A percentile compares a stretch with the other conserved stretches of the same genome.
Conservation (phyloP, 2,329 filamentous ascomycete species). For the Venturia pyrina region DNA sequence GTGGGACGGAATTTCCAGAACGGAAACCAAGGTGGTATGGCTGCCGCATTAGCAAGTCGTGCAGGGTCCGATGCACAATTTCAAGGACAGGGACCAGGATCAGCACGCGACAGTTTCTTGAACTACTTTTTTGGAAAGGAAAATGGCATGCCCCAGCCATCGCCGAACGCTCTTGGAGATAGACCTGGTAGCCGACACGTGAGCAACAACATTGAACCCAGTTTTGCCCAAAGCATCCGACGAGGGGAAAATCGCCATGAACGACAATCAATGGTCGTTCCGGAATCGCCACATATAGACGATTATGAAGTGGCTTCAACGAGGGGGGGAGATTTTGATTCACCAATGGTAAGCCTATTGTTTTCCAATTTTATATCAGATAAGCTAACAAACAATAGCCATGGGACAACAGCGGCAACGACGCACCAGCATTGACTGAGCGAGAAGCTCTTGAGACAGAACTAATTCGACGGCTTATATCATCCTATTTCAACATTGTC, state of each 20-base stretch:
- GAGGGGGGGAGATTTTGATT: constrained; percentile 31
- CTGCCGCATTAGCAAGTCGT: constrained; percentile 57
- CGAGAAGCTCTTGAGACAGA: constrained; percentile 96
- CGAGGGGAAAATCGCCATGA: constrained; percentile 49
- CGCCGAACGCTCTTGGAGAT: constrained; percentile 31
- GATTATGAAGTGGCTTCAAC: constrained; percentile 22
- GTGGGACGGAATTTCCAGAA: constrained; percentile 53
- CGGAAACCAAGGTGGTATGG: constrained; percentile 31
- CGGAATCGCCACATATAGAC: constrained; percentile 28
- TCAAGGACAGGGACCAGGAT: constrained; percentile 45
- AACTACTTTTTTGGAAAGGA: constrained; percentile 99
- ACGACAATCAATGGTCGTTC: constrained; percentile 22
- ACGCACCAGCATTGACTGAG: constrained; percentile 83
- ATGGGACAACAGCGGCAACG: constrained; percentile 29
- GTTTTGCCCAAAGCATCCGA: constrained; percentile 73
- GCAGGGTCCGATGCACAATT: constrained; percentile 53
- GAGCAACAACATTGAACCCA: constrained; percentile 69
- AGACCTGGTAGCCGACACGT: constrained; percentile 53
- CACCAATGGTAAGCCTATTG: constrained; percentile 48
- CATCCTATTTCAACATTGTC: constrained; percentile 98
- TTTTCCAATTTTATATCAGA: background rate
- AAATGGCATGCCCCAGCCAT: constrained; percentile 42
- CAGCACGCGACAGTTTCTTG: constrained; percentile 81
- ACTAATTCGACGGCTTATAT: constrained; percentile 90
- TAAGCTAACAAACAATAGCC: constrained; percentile 23